These are phyloP conservation scores for Fistulifera solaris DNA, from an alignment of 108 stramenopile species.

Conservation along the genomic window DNA sequence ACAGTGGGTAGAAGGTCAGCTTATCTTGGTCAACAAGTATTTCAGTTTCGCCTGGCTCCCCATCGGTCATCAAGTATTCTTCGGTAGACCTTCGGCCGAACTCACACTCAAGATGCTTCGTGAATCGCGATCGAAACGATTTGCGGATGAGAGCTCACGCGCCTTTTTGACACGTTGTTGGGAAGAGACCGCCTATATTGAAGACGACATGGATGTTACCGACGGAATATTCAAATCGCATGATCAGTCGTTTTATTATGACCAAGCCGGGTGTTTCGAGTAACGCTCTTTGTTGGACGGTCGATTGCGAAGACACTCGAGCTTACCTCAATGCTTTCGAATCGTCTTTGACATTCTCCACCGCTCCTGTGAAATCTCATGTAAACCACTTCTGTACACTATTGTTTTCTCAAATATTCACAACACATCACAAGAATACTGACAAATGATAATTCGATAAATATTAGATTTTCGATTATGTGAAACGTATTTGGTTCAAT, in stretches of 20 bases:
- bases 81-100: conserved; percentile 59
- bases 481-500: too few relatives aligned
- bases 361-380: too few relatives aligned
- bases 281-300: neutral
- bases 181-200: conserved; percentile 36
- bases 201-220: conserved; percentile 31
- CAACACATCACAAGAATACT: too few relatives aligned
- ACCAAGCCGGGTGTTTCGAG: conserved; percentile 8
- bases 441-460: too few relatives aligned
- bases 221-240: conserved; percentile 5
- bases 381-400: too few relatives aligned
- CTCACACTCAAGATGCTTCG: conserved; percentile 45
- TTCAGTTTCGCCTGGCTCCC: conserved; percentile 75
- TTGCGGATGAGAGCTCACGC: too few relatives aligned
- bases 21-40: conserved; percentile 59
- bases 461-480: too few relatives aligned
- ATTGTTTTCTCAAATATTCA: too few relatives aligned
- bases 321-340: too few relatives aligned
- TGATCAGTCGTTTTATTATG: conserved; percentile 8
- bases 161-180: conserved; percentile 31
- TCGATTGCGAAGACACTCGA: too few relatives aligned
- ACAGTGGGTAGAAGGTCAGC: conserved; percentile 68
- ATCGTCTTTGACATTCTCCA: too few relatives aligned
- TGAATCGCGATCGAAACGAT: neutral
- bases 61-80: conserved; percentile 72